phyloP scores from a whole-genome alignment of 2,329 filamentous ascomycete genomes.

The Calonectria pseudoturangicola region DNA sequence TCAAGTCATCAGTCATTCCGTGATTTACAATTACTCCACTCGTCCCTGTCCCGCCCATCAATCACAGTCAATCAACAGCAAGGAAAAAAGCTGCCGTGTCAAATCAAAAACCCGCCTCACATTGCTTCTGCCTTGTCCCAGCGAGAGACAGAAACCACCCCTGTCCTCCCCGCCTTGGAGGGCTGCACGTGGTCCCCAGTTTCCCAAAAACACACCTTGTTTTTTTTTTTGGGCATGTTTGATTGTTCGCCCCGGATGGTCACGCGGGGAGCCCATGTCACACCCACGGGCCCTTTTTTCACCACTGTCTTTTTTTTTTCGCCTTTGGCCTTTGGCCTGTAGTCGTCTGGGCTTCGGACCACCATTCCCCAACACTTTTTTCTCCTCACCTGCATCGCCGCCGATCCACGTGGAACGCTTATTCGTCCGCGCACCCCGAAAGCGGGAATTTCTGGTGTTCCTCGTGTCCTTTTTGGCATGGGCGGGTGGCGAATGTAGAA shows the following conservation, averaged over 20 bases:
- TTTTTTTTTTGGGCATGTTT: neutral
- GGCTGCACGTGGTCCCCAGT: conserved; percentile 19
- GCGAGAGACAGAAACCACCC: neutral
- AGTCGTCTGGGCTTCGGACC: no score
- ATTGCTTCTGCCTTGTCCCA: neutral
- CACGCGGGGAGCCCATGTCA: conserved; percentile 27
- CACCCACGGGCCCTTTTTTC: conserved; percentile 21
- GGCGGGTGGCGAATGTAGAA: neutral
- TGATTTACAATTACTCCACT: neutral
- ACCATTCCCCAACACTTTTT: conserved; percentile 36
- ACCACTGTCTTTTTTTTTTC: conserved; percentile 15
- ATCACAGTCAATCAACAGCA: neutral
- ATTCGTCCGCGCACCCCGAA: conserved; percentile 43
- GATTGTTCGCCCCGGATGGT: conserved; percentile 21
- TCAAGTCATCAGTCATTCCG: conserved; percentile 8
- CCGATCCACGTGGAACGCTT: conserved; percentile 44
- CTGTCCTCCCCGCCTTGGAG: conserved; percentile 1
- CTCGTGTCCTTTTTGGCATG: neutral
- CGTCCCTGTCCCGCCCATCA: neutral
- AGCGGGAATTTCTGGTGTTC: conserved; percentile 9
- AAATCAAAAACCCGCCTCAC: conserved; percentile 12
- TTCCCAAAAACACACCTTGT: conserved; percentile 20
- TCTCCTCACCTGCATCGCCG: conserved; percentile 42
- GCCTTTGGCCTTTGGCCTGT: neutral
- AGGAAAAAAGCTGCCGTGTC: neutral